These are phyloP conservation scores for Coemansia umbellata DNA, from an alignment of 192 early-diverging fungal genomes.

Conservation along the genomic window DNA sequence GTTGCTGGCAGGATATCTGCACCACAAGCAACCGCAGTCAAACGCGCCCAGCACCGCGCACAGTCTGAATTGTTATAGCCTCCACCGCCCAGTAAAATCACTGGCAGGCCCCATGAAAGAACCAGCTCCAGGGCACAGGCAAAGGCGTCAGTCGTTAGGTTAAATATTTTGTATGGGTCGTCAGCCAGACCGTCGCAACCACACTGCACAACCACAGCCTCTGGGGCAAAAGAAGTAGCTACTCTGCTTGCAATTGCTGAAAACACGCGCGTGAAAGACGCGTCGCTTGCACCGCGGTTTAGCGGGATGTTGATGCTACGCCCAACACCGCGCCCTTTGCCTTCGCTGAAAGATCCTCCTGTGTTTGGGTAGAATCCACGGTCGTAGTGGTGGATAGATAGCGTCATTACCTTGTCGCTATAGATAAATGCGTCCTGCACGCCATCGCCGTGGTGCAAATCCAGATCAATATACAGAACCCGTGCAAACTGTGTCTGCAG, in stretches of 20 bases:
- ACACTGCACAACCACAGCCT: constrained; percentile 88
- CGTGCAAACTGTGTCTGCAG: constrained; percentile 70
- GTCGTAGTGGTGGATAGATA: constrained; percentile 94
- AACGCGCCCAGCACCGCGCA: constrained; percentile 90
- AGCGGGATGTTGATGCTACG: constrained; percentile 91
- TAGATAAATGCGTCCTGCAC: constrained; percentile 95
- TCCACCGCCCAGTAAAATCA: constrained; percentile 53
- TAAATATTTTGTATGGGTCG: constrained; percentile 43
- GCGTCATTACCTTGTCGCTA: constrained; percentile 91
- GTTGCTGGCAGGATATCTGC: constrained; percentile 1
- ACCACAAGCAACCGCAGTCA: constrained; percentile 72
- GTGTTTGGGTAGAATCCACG: constrained; percentile 92
- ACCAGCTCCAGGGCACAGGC: constrained; percentile 13
- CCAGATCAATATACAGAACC: constrained; percentile 95
- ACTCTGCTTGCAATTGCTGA: constrained; percentile 65
- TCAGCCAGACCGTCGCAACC: constrained; percentile 58
- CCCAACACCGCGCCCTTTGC: constrained; percentile 70
- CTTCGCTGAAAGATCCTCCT: constrained; percentile 76
- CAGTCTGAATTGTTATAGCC: constrained; percentile 92
- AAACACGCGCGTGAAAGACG: constrained; percentile 76
- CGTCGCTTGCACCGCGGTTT: constrained; percentile 82
- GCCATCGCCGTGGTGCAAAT: constrained; percentile 97
- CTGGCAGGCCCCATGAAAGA: constrained; percentile 10
- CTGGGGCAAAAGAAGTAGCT: constrained; percentile 71
- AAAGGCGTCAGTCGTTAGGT: constrained; percentile 34